Base-by-base conservation (phyloP, 2,329 filamentous ascomycete species). In the Fusarium goolgardi region DNA sequence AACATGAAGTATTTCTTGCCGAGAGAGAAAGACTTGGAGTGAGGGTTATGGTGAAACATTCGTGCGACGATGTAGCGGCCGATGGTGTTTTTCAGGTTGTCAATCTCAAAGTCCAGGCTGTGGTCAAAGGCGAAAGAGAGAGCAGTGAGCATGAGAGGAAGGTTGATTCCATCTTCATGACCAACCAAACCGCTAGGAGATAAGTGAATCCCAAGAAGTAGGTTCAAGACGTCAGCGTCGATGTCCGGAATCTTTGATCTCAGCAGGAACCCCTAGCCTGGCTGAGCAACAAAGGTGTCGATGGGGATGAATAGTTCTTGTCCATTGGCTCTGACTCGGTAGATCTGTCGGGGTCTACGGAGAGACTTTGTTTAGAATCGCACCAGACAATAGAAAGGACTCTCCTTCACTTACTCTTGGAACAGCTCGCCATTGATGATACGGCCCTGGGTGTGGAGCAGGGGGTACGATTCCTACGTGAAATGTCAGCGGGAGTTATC, bases 21-120 rank as follows among this genome's bases (percentile, higher is more conserved):
- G 21, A 70, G 59, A 31, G 21, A 18, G 13, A 39, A 56, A 1
- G 21, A 8, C 0, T 18, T 21, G n/a, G 23, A 2, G 7, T 55
- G 67, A 3, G 73, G 73, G 40, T 75, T 71, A 47, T 60, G 61
- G 23, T 66, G 52, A 29, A 72, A 67, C 58, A 76, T 55, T n/a
- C 65, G 66, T 1, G 64, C 50, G 10, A 54, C 46, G 16, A 77
- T 63, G 50, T 77, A 75, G 13, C 69, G 71, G 16, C 61, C 25
- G 16, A 67, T 46, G 11, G 69, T 67, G 32, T 34, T 23, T 13
- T 49, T 54, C 10, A 76, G 52, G 20, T 71, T 75, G 12, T 29
- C 16, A 0, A 63, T 21, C n/a, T 75, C 72, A 3, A 39, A 31
- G 5, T 10, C 6, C 67, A 77, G 71, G 18, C 29, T 34, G 20